Conservation (phyloP, 1,284 basidiomycete species). For the Abortiporus biennis region DNA sequence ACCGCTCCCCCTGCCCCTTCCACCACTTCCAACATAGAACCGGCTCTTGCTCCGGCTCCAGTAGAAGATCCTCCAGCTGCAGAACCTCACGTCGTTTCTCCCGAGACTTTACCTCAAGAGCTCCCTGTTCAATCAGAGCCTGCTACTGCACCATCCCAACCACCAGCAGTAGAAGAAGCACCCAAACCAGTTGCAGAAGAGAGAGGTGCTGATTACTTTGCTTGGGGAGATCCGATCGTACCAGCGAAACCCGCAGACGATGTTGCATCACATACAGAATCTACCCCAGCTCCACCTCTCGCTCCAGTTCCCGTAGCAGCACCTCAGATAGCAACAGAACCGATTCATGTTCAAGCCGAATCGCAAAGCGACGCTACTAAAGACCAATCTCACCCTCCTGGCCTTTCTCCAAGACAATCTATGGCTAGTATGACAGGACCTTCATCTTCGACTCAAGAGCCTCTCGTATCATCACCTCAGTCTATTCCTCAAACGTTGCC, state of each 20-base stretch:
- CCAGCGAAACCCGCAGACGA: not conserved
- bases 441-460: slow-evolving; percentile 5
- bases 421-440: slow-evolving; percentile 4
- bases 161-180: no score
- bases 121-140: not conserved
- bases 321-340: slow-evolving; percentile 6
- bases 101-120: not conserved
- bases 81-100: not conserved
- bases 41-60: not conserved
- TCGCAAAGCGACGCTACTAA: slow-evolving; percentile 19
- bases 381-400: slow-evolving; percentile 11
- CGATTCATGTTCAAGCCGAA: slow-evolving; percentile 2
- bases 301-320: slow-evolving; percentile 7
- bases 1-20: slow-evolving; percentile 6
- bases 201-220: slow-evolving; percentile 1
- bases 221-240: not conserved
- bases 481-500: slow-evolving; percentile 12
- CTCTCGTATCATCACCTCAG: slow-evolving; percentile 1
- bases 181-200: no score
- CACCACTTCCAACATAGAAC: not conserved
- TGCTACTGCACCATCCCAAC: not conserved
- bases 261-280: not conserved
- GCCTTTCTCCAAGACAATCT: slow-evolving; percentile 11
- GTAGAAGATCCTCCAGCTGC: not conserved
- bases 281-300: slow-evolving; percentile 4